Percentiles rank a stretch among this genome's conserved stretches.
These are phyloP conservation scores for Sapria himalayana DNA, from an alignment of 345 rosid genomes.

Conservation along the genomic window DNA sequence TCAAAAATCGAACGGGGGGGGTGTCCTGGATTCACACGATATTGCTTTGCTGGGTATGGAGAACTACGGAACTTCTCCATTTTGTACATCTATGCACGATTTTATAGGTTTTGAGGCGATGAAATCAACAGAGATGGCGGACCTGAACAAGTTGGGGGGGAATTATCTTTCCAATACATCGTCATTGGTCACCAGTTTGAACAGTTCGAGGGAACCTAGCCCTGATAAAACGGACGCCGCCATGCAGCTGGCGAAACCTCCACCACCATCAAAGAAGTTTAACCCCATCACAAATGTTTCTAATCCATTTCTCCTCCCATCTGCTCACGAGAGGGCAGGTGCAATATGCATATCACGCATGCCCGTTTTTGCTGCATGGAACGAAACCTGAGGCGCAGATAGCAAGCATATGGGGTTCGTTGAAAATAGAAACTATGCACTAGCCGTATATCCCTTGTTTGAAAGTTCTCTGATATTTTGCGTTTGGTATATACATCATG, in stretches of 20 bases:
- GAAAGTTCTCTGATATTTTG: too few relatives aligned
- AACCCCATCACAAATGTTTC: slow-evolving; percentile 14
- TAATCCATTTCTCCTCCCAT: slow-evolving; percentile 38
- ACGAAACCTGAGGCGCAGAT: slow-evolving; percentile 29
- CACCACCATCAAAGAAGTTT: slow-evolving; percentile 29
- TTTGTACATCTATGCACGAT: slow-evolving; percentile 23
- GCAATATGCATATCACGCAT: slow-evolving; percentile 33
- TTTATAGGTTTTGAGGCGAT: slow-evolving; percentile 22
- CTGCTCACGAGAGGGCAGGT: slow-evolving; percentile 24
- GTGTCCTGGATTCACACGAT: slow-evolving; percentile 15
- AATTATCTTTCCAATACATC: slow-evolving; percentile 29
- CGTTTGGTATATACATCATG: too few relatives aligned
- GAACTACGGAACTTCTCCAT: slow-evolving; percentile 12
- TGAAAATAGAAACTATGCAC: too few relatives aligned
- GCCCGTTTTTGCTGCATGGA: slow-evolving; percentile 63
- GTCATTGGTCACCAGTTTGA: slow-evolving; percentile 39
- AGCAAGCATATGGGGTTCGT: too few relatives aligned
- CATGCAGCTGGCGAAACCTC: slow-evolving; percentile 29
- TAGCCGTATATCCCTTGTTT: too few relatives aligned
- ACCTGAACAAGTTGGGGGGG: slow-evolving; percentile 12
- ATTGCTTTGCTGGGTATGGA: slow-evolving; percentile 9
- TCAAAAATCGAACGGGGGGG: slow-evolving; percentile 6
- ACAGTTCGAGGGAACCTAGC: slow-evolving; percentile 51
- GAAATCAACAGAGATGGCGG: slow-evolving; percentile 16
- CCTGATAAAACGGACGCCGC: slow-evolving; percentile 27